phyloP scores from a whole-genome alignment of 2,329 filamentous ascomycete genomes.

The Kalmusia sp. region DNA sequence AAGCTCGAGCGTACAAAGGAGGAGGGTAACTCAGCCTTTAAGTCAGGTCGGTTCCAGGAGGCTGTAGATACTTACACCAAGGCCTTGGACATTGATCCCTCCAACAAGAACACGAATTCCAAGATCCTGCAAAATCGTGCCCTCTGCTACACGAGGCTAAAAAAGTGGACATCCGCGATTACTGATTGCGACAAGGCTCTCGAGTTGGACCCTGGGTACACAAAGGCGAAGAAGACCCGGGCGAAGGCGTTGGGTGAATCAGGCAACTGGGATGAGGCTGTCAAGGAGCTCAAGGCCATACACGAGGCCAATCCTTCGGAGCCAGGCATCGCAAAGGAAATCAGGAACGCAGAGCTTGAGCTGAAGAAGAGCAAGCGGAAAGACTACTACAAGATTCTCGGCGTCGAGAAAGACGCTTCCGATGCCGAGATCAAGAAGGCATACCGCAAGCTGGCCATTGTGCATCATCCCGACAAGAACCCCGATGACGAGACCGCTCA shows the following conservation, averaged over 20 bases:
- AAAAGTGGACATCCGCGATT: conserved; percentile 82
- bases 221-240: conserved; percentile 91
- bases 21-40: conserved; percentile 90
- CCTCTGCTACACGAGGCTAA: conserved; percentile 81
- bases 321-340: conserved; percentile 79
- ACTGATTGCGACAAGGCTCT: conserved; percentile 86
- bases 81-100: conserved; percentile 83
- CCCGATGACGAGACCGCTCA: conserved; percentile 83
- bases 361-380: conserved; percentile 97
- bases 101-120: conserved; percentile 90
- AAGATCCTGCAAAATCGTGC: conserved; percentile 96
- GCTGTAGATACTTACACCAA: conserved; percentile 86
- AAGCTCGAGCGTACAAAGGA: conserved; percentile 93
- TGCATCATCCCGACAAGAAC: conserved; percentile 98
- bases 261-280: conserved; percentile 90
- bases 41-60: conserved; percentile 77
- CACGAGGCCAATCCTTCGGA: conserved; percentile 85
- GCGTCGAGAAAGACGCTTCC: conserved; percentile 81
- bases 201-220: conserved; percentile 81
- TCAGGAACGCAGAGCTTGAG: conserved; percentile 89
- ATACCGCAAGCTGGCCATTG: conserved; percentile 91
- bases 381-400: conserved; percentile 98
- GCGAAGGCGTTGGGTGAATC: conserved; percentile 86
- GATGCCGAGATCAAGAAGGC: conserved; percentile 93
- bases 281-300: conserved; percentile 87